These are phyloP conservation scores for Aeschynomene evenia DNA, from an alignment of 306 rosid genomes.

Conservation along the genomic window DNA sequence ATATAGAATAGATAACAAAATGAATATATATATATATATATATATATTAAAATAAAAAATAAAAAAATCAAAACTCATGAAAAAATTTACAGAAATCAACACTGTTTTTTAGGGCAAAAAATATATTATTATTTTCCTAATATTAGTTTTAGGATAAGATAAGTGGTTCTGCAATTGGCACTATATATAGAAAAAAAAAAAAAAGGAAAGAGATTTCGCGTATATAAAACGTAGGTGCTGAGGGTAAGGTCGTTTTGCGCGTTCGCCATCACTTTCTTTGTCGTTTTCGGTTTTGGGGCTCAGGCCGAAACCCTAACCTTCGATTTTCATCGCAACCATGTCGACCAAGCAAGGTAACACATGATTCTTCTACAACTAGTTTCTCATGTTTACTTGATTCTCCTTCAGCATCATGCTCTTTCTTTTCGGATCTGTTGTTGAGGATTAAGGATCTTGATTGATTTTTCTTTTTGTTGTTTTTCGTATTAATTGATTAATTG, in stretches of 20 bases:
- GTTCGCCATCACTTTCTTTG: not conserved
- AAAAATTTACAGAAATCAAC: too few relatives aligned
- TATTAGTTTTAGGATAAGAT: too few relatives aligned
- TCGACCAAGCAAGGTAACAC: constrained; percentile 80
- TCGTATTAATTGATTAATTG: not conserved
- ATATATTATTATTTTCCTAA: too few relatives aligned
- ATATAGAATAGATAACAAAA: too few relatives aligned
- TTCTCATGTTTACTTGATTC: constrained; percentile 6
- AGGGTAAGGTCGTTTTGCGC: constrained; percentile 33
- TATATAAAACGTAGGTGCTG: not conserved
- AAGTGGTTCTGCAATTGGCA: not conserved
- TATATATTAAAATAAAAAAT: too few relatives aligned
- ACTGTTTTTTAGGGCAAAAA: too few relatives aligned
- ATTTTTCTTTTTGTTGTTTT: too few relatives aligned
- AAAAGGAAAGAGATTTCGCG: not conserved
- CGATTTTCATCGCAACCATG: constrained; percentile 55
- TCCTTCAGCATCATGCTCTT: not conserved
- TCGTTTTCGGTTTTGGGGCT: constrained; percentile 20
- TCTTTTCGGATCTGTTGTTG: not conserved
- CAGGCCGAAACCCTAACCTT: constrained; percentile 39
- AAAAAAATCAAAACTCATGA: too few relatives aligned
- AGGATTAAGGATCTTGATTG: not conserved
- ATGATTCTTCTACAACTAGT: not conserved
- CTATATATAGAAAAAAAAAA: not conserved
- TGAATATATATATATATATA: too few relatives aligned